Evolutionary conservation across 2,329 filamentous ascomycete genomes (phyloP).

Genomic region (Penicillium occitanis): DNA sequence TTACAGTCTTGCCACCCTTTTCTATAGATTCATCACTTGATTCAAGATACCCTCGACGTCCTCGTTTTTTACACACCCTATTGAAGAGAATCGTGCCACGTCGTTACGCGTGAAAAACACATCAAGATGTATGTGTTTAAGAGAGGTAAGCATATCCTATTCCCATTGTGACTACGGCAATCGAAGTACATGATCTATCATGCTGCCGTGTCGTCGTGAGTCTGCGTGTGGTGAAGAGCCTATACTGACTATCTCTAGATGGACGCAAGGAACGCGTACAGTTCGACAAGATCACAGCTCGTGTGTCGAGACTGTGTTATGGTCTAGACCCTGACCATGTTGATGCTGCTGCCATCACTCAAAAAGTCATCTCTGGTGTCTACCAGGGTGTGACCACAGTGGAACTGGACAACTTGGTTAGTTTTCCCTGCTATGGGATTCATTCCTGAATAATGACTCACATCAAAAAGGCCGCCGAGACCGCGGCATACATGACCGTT

Average conservation of each 20-base stretch:
- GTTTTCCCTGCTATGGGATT: conserved; percentile 33
- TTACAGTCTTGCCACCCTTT: not conserved
- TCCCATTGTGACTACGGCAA: conserved; percentile 13
- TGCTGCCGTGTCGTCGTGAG: not conserved
- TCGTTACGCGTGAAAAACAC: conserved; percentile 12
- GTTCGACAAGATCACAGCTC: conserved; percentile 99
- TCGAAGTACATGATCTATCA: conserved; percentile 22
- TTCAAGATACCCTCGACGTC: conserved; percentile 1
- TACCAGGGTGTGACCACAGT: conserved; percentile 97
- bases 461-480: conserved; percentile 79
- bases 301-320: conserved; percentile 96
- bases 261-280: conserved; percentile 99
- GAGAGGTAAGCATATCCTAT: conserved; percentile 51
- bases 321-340: conserved; percentile 94
- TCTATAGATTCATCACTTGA: conserved; percentile 1
- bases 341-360: conserved; percentile 95
- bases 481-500: conserved; percentile 98
- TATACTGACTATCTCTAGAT: conserved; percentile 58
- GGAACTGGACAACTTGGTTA: conserved; percentile 93
- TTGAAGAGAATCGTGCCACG: not conserved
- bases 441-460: conserved; percentile 25
- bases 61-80: not conserved
- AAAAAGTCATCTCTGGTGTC: conserved; percentile 99
- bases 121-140: conserved; percentile 63
- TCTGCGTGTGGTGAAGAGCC: not conserved